phyloP scores from a whole-genome alignment of 2,329 filamentous ascomycete genomes.

The Beauveria varroae region DNA sequence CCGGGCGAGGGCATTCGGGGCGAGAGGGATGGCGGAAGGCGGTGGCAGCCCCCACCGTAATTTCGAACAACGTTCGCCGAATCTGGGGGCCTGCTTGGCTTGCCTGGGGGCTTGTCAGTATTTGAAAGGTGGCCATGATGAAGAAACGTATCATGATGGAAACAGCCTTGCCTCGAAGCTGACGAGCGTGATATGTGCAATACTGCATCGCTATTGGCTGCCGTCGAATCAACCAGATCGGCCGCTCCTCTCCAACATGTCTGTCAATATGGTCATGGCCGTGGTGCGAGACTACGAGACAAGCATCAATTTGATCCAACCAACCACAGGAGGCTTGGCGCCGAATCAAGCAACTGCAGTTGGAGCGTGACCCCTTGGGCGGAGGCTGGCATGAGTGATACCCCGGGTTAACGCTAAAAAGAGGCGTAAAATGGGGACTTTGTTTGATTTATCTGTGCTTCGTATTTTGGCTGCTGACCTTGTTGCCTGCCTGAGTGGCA shows the following conservation, averaged over 20 bases:
- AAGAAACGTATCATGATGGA: not conserved
- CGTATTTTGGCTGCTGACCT: slow-evolving; percentile 1
- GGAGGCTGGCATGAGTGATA: not conserved
- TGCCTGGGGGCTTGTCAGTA: not conserved
- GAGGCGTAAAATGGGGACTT: slow-evolving; percentile 7
- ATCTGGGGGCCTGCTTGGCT: not conserved
- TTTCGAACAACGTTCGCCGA: not conserved
- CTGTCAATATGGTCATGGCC: not conserved
- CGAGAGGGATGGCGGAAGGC: not conserved
- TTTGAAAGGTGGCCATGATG: not conserved
- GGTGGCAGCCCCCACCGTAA: slow-evolving; percentile 3
- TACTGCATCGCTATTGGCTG: not conserved
- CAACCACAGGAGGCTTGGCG: slow-evolving; percentile 5
- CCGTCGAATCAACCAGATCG: not conserved
- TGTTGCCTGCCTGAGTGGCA: not conserved
- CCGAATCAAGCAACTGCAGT: slow-evolving; percentile 7
- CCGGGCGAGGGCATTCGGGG: slow-evolving; percentile 3
- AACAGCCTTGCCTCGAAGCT: not conserved
- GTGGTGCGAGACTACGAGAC: not conserved
- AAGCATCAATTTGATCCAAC: not conserved
- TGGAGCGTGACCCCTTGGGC: not conserved
- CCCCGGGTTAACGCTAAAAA: not conserved
- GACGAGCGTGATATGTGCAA: not conserved
- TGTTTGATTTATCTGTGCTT: not conserved
- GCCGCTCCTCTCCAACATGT: not conserved